These are phyloP conservation scores for Coprinopsis strossmayeri DNA, from an alignment of 768 basidiomycete species.

Conservation along the genomic window DNA sequence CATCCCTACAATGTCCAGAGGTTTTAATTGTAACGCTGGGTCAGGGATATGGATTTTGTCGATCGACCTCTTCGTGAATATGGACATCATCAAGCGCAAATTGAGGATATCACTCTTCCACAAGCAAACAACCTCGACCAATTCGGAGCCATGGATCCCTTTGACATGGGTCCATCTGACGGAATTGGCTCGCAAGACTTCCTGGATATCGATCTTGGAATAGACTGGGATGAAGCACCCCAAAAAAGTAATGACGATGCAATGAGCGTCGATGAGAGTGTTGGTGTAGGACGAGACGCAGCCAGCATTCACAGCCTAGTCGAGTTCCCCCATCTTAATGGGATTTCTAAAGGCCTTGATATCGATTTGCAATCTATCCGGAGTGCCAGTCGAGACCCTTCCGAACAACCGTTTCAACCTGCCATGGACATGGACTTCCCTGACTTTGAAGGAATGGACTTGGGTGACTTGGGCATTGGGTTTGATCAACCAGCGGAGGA, in stretches of 20 bases:
- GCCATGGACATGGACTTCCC: slow-evolving; percentile 45
- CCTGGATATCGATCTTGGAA: slow-evolving; percentile 62
- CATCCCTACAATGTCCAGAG: no score
- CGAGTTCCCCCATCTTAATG: slow-evolving; percentile 49
- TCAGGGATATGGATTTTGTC: slow-evolving; percentile 80
- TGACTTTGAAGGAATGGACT: slow-evolving; percentile 57
- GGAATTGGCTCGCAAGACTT: slow-evolving; percentile 87
- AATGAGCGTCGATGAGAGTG: slow-evolving; percentile 52
- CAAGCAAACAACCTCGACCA: slow-evolving; percentile 66
- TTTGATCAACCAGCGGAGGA: slow-evolving; percentile 50
- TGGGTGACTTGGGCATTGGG: slow-evolving; percentile 55
- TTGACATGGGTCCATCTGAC: slow-evolving; percentile 72
- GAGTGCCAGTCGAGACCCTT: slow-evolving; percentile 54
- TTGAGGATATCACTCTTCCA: slow-evolving; percentile 85
- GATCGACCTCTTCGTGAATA: slow-evolving; percentile 57
- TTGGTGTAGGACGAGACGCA: slow-evolving; percentile 77
- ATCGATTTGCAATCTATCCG: slow-evolving; percentile 56
- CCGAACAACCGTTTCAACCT: slow-evolving; percentile 58
- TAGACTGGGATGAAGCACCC: slow-evolving; percentile 67
- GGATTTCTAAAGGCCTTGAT: slow-evolving; percentile 43
- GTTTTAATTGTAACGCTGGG: no score
- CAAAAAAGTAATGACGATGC: slow-evolving; percentile 38
- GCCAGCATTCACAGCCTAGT: slow-evolving; percentile 48
- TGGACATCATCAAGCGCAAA: slow-evolving; percentile 76
- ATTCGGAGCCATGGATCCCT: slow-evolving; percentile 65